Percentiles rank a stretch among this genome's conserved stretches.
Evolutionary conservation across 257 asterid species (phyloP).

Genomic region (Dorcoceras hygrometricum): DNA sequence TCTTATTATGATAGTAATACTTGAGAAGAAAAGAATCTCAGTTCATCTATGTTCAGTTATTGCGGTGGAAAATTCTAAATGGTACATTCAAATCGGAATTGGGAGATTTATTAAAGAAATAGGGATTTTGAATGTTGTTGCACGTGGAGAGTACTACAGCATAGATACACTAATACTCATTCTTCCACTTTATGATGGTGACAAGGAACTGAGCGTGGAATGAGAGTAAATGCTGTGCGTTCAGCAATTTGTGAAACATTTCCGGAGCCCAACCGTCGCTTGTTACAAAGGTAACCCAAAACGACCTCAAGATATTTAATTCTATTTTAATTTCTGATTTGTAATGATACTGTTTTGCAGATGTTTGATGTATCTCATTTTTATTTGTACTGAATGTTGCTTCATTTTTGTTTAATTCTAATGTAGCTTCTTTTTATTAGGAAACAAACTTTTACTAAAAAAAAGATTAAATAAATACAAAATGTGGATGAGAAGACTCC

Average conservation of each 20-base stretch:
- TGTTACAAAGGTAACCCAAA: constrained; percentile 70
- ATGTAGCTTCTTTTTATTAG: too few relatives aligned
- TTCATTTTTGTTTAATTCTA: neutral
- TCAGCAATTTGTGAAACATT: constrained; percentile 95
- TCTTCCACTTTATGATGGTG: constrained; percentile 25
- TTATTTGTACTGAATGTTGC: constrained; percentile 3
- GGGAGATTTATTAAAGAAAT: neutral
- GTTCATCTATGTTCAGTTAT: neutral
- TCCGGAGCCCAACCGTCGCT: constrained; percentile 97
- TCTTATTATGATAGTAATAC: neutral
- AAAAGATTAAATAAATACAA: too few relatives aligned
- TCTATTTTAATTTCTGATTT: constrained; percentile 15
- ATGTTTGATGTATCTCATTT: constrained; percentile 1
- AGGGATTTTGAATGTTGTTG: neutral
- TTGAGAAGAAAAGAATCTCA: neutral
- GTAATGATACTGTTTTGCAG: constrained; percentile 14
- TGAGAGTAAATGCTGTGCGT: constrained; percentile 78
- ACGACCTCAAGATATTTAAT: neutral
- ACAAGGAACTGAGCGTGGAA: constrained; percentile 81
- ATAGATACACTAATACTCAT: constrained; percentile 10
- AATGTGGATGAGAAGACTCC: too few relatives aligned
- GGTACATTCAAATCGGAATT: neutral
- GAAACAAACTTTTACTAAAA: too few relatives aligned
- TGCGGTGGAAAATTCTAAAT: neutral
- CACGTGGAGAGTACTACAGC: neutral